phyloP scores from a whole-genome alignment of 1,284 basidiomycete species.

The Meripilus lineatus region DNA sequence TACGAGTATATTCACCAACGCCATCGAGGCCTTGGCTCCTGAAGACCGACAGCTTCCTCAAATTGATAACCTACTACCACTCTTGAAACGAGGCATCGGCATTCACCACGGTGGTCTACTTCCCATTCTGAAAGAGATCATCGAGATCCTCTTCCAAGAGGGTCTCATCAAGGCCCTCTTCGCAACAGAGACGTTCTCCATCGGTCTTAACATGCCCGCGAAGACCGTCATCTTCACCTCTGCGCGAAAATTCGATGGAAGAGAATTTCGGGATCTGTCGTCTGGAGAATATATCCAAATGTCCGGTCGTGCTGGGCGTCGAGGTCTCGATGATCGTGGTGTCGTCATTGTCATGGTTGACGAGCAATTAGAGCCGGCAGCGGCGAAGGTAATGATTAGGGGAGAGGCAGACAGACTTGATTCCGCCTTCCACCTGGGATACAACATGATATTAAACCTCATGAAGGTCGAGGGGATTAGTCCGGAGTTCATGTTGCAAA shows the following conservation, averaged over 20 bases:
- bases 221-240: conserved; percentile 99
- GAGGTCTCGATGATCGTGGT: conserved; percentile 97
- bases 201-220: conserved; percentile 99
- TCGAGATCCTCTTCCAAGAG: conserved; percentile 99
- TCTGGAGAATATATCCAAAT: conserved; percentile 97
- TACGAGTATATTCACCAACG: conserved; percentile 89
- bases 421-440: conserved; percentile 98
- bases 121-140: conserved; percentile 98
- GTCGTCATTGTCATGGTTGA: conserved; percentile 99
- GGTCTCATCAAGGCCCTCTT: conserved; percentile 99
- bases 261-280: conserved; percentile 88
- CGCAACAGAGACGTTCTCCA: conserved; percentile 99
- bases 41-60: conserved; percentile 93
- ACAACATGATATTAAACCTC: conserved; percentile 98
- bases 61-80: conserved; percentile 89
- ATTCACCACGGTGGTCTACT: conserved; percentile 98
- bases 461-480: conserved; percentile 99
- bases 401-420: conserved; percentile 97
- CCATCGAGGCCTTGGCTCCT: conserved; percentile 84
- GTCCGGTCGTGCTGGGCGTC: conserved; percentile 96
- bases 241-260: conserved; percentile 95
- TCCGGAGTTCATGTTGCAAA: conserved; percentile 97
- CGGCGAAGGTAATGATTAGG: conserved; percentile 97
- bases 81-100: conserved; percentile 94
- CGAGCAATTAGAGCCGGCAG: conserved; percentile 91